Percentiles rank a stretch among this genome's conserved stretches.
These are phyloP conservation scores for Avena sativa DNA, from an alignment of 176 grass and related monocot genomes.

Conservation along the genomic window DNA sequence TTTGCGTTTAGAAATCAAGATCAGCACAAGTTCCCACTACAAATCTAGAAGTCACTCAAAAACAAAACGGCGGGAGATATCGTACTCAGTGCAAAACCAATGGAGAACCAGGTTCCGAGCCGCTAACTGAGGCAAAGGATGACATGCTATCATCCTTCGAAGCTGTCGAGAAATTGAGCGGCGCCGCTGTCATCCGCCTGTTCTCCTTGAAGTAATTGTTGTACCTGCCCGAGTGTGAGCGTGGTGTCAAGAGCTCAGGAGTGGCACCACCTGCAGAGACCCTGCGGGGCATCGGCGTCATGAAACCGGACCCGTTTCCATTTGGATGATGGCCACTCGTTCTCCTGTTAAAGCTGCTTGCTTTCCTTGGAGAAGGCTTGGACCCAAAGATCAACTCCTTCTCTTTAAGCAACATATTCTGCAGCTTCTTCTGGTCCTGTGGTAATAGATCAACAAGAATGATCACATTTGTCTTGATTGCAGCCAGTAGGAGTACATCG, in stretches of 20 bases:
- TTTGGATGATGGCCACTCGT: conserved; percentile 58
- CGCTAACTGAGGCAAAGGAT: conserved; percentile 80
- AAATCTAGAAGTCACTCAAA: not conserved
- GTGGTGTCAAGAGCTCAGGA: conserved; percentile 85
- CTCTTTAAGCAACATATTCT: conserved; percentile 77
- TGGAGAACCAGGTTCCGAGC: conserved; percentile 79
- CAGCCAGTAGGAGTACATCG: not conserved
- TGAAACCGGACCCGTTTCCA: conserved; percentile 79
- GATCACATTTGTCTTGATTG: not conserved
- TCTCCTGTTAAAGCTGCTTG: conserved; percentile 68
- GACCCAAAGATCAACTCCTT: conserved; percentile 83
- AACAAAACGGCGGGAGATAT: not conserved
- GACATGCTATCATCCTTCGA: conserved; percentile 84
- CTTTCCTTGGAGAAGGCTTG: conserved; percentile 71
- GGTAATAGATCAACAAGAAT: not conserved
- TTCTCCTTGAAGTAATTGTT: conserved; percentile 77
- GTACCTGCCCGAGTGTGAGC: conserved; percentile 67
- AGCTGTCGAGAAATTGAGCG: conserved; percentile 60
- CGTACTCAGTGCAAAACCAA: conserved; percentile 56
- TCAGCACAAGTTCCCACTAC: conserved; percentile 1
- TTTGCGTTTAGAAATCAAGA: conserved; percentile 15
- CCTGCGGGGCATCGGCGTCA: conserved; percentile 66
- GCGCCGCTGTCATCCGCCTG: conserved; percentile 53
- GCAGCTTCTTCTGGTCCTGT: conserved; percentile 93
- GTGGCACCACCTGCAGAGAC: conserved; percentile 71